Evolutionary conservation across 2,329 filamentous ascomycete genomes (phyloP), one percentile per base, ranked within the genome.

Genomic region (Trichoderma aggressivum): DNA sequence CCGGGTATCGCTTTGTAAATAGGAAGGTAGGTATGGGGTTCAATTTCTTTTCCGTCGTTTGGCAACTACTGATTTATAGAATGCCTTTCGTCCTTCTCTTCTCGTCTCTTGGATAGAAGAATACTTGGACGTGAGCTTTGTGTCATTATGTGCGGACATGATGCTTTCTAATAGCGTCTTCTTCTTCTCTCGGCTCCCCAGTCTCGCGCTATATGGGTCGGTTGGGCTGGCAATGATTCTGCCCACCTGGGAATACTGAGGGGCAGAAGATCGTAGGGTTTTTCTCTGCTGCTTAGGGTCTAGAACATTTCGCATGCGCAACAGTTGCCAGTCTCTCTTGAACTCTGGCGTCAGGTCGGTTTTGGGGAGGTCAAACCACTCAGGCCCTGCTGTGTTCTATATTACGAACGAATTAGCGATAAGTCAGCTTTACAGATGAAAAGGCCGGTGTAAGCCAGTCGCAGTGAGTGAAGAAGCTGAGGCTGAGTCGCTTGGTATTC

Each of bases 201-300:
- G 86, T 70, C 95, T 89, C 24, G 89, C 88, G 78, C 88, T 94
- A 84, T 91, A 94, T 82, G 91, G 97, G 78, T 98, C 95, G 1
- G 94, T 94, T 1, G 94, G 91, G 1, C 94, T 94, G 77, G 97
- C 91, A 70, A 98, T 88, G 72, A 99, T 89, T 7, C 93, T 95
- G 71, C 95, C 96, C 32, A 97, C 89, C 77, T 97, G 93, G 24
- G 92, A 97, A 79, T 92, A 98, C 73, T 94, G 90, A 1, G 96
- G 96, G 11, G 78, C 76, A 50, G 73, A 77, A 71, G 88, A 86
- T 78, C 92, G 94, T 70, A 89, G 87, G 65, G 95, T 91, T 81
- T 98, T 98, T 80, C 95, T 97, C 85, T 97, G 97, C 77, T 95
- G 92, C 79, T 98, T 95, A 1, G 94, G 91, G 75, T 98, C 95